A percentile compares a stretch with the other conserved stretches of the same genome.
phyloP scores from a whole-genome alignment of 305 asterid genomes.

The Fraxinus sp. region DNA sequence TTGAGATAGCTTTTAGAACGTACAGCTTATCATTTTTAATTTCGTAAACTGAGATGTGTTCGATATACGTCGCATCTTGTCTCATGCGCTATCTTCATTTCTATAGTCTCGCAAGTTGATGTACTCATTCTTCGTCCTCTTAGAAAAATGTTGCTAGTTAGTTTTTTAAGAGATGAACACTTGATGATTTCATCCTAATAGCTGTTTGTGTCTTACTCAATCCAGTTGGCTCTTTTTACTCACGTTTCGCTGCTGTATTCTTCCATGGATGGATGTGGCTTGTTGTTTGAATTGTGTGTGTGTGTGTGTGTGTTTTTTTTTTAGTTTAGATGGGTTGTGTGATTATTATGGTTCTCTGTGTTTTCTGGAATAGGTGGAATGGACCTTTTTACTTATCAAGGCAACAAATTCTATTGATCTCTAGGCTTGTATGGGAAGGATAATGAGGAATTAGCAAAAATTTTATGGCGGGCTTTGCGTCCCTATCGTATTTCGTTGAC shows the following conservation, averaged over 20 bases:
- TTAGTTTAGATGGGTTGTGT: conserved; percentile 5
- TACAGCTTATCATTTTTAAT: conserved; percentile 1
- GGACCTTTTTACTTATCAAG: background rate
- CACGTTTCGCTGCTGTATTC: background rate
- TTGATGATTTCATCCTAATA: conserved; percentile 18
- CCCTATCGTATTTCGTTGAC: background rate
- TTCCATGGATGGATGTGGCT: background rate
- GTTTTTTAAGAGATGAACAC: conserved; percentile 4
- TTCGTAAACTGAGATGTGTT: background rate
- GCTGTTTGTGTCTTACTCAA: conserved; percentile 5
- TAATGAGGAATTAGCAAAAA: background rate
- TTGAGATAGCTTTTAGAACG: conserved; percentile 4
- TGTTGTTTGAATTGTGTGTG: background rate
- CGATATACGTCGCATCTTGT: background rate
- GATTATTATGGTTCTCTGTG: background rate
- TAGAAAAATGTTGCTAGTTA: background rate
- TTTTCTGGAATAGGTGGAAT: conserved; percentile 8
- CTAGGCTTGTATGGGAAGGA: background rate
- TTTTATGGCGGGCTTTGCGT: background rate
- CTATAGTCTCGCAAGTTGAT: conserved; percentile 13
- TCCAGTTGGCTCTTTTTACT: background rate
- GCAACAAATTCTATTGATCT: background rate
- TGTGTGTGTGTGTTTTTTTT: background rate
- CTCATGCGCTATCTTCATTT: background rate
- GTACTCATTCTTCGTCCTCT: background rate